Evolutionary conservation across 345 rosid species (phyloP), one percentile per base, ranked within the genome.

Genomic region (Eutrema yunnanense): DNA sequence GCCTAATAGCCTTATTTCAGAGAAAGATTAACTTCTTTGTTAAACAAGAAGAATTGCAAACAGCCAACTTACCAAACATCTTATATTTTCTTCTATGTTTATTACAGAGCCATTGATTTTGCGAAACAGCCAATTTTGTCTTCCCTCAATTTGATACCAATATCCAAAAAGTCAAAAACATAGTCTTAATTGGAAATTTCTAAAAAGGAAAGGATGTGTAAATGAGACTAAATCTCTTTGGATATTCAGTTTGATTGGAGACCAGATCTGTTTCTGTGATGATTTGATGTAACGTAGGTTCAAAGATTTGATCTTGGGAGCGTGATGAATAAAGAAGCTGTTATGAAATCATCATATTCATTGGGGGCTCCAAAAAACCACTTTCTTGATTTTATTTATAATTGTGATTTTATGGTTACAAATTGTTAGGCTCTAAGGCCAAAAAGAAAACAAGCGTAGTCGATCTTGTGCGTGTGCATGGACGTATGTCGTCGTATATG

Each of bases 271-370:
- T 13, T 27, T 67, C 32, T 32, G 64, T 27, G 49, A 68, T 75
- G 42, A 50, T 75, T 61, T 26, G 63, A 74, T 67, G 12, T 67
- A 58, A 73, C 78, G 67, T 73, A 57, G 49, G 66, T 14, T 74
- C 34, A 59, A 62, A 50, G 73, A 41, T 67, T 56, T 67, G 73
- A 60, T 67, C 68, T 49, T 74, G 48, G 73, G 78, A 60, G 67
- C 68, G 56, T 67, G 63, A 53, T 75, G 79, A 68, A 58, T 52
- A 64, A 68, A 44, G 36, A 75, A 68, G 73, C 48, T 68, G 50
- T 59, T 59, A 67, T 65, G 54, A 41, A 58, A 59, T 74, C 73
- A 59, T 74, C 73, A 59, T 59, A 67, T 14, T 74, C 73, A 58
- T 32, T 40, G 51, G 12, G 62, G 63, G 30, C 29, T 64, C 49